Base-by-base conservation (phyloP, 441 rosid genomes). In the Metrosideros polymorpha region DNA sequence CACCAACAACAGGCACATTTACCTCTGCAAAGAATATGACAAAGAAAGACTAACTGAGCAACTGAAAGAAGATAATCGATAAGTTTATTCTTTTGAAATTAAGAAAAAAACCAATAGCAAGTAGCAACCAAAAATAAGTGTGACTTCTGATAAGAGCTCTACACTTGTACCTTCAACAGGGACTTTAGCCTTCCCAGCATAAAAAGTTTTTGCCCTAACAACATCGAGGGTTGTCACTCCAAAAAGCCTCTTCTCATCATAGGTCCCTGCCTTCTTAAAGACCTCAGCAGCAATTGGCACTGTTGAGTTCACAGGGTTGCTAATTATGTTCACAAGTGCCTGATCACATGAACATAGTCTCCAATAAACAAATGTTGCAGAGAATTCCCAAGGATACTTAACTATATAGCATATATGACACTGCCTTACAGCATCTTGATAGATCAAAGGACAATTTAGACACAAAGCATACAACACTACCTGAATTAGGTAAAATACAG, bases 281-380 rank as follows among this genome's bases (percentile, higher is more conserved):
- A 98, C 92, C 94, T 98, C 99, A 43, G 98, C 94, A 0, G 98
- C 98, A 71, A 98, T 98, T 17, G 99, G 99, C 79, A 98, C 98
- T 1, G 99, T 97, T 14, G 99, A 96, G 95, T 97, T 97, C 89
- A 97, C 99, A 4, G 99, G 99, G 91, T 96, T 97, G 93, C 99
- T 97, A 51, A 97, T 97, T 96, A 97, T 93, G 22, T 96, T 97
- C 61, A 97, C 92, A 86, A 95, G 90, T 12, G 99, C 99, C 99
- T 96, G 91, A 83, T 57, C 22, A 54, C 88, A 85, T 47, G n/a
- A 82, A 42, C 82, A 66, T 12, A 42, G n/a, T 42, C 47, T 71
- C 79, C n/a, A 39, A 10, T 71, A 71, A 55, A 29, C 1, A 24
- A 51, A 55, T 45, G 3, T 42, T 12, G 6, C 47, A 35, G 79